Conservation (phyloP, 1,284 basidiomycete genomes). For the Microbotryum violaceum region DNA sequence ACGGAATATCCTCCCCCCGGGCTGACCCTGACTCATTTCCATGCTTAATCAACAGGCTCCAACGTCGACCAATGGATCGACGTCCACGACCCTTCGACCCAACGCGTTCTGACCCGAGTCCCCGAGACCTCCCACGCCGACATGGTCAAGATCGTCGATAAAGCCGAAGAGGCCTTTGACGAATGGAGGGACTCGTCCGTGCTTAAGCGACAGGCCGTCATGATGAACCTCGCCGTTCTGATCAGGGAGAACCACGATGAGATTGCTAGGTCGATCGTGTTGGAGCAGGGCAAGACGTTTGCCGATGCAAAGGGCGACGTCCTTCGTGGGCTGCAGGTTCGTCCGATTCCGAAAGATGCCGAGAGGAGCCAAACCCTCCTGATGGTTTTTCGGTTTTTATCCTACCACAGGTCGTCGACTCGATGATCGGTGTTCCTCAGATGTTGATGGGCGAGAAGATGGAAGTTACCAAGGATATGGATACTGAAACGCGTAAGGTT, state of each 20-base stretch:
- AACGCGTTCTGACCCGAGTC: constrained; percentile 71
- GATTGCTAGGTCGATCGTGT: constrained; percentile 37
- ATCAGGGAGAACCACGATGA: constrained; percentile 45
- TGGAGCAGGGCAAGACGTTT: constrained; percentile 42
- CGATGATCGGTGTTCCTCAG: constrained; percentile 72
- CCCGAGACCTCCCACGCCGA: constrained; percentile 79
- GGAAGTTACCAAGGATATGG: constrained; percentile 96
- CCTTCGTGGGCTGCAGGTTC: constrained; percentile 62
- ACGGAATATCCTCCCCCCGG: no score
- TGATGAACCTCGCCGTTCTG: constrained; percentile 55
- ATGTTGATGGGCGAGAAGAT: constrained; percentile 81
- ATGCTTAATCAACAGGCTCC: background rate
- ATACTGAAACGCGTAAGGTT: constrained; percentile 69
- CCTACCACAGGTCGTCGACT: constrained; percentile 73
- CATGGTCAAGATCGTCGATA: constrained; percentile 76
- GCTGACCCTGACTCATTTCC: background rate
- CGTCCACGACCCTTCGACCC: constrained; percentile 33
- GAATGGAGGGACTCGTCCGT: constrained; percentile 82
- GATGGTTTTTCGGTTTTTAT: background rate
- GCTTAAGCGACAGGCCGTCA: constrained; percentile 78
- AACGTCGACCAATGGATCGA: constrained; percentile 29
- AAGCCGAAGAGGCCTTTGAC: constrained; percentile 80
- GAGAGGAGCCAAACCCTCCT: background rate
- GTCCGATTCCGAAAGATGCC: background rate
- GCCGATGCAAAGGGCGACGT: constrained; percentile 90